Percentiles rank a stretch among this genome's conserved stretches.
phyloP scores from a whole-genome alignment of 345 rosid species.

The Aethionema arabicum region DNA sequence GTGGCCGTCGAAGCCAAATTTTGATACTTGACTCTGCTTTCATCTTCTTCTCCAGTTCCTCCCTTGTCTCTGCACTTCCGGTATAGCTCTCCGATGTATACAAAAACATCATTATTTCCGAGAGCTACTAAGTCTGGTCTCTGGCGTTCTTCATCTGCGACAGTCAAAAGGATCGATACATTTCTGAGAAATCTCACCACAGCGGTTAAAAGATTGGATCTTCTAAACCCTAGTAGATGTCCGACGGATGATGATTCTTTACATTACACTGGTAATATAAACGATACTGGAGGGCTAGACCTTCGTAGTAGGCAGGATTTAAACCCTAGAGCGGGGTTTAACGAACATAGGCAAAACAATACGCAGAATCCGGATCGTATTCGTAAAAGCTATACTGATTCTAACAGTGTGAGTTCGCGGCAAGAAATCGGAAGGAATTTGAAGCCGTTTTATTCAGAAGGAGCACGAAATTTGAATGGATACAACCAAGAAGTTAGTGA shows the following conservation, averaged over 20 bases:
- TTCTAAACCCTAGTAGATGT: slow-evolving; percentile 26
- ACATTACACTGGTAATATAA: slow-evolving; percentile 9
- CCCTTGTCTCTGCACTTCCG: slow-evolving; percentile 10
- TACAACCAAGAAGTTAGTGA: slow-evolving; percentile 13
- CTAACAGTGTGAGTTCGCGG: slow-evolving; percentile 22
- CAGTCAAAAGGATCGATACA: slow-evolving; percentile 17
- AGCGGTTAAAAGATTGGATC: slow-evolving; percentile 51
- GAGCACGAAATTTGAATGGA: slow-evolving; percentile 12
- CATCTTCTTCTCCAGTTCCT: background rate
- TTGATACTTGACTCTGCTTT: too few species aligned
- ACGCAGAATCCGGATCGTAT: slow-evolving; percentile 21
- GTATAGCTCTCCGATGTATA: slow-evolving; percentile 53
- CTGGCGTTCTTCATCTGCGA: slow-evolving; percentile 33
- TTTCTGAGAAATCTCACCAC: slow-evolving; percentile 42
- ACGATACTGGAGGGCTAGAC: background rate
- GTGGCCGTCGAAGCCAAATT: background rate
- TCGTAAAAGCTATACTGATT: slow-evolving; percentile 18
- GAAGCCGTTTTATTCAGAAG: slow-evolving; percentile 22
- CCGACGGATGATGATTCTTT: slow-evolving; percentile 14
- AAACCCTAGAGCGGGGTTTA: slow-evolving; percentile 28
- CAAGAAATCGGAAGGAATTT: slow-evolving; percentile 26
- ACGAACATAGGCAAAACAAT: background rate
- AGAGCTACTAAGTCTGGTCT: slow-evolving; percentile 36
- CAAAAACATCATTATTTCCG: slow-evolving; percentile 35
- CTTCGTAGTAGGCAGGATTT: slow-evolving; percentile 19